Percentiles rank a stretch among this genome's conserved stretches.
Evolutionary conservation across 768 basidiomycete species (phyloP).

Genomic region (Serendipita vermifera): DNA sequence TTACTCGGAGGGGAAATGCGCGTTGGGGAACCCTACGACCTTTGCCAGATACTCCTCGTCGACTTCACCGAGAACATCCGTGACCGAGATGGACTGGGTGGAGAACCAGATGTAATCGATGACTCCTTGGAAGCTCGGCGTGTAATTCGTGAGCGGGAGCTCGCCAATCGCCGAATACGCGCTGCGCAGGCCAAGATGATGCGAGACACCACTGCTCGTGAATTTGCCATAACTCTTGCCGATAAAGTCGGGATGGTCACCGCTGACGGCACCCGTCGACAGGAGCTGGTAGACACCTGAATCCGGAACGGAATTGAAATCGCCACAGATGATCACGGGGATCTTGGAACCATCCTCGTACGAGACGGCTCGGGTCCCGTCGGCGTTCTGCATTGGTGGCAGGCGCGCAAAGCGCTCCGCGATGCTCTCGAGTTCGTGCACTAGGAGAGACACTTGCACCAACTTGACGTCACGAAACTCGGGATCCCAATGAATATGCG

Average conservation of each 20-base stretch:
- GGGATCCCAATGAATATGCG: conserved; percentile 89
- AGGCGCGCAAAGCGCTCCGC: conserved; percentile 72
- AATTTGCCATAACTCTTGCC: conserved; percentile 81
- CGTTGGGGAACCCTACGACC: conserved; percentile 92
- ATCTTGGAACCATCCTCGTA: conserved; percentile 83
- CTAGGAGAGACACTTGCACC: conserved; percentile 81
- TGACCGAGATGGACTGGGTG: conserved; percentile 55
- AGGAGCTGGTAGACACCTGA: conserved; percentile 91
- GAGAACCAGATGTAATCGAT: conserved; percentile 95
- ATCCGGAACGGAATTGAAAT: conserved; percentile 80
- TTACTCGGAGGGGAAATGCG: conserved; percentile 93
- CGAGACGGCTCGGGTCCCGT: conserved; percentile 33
- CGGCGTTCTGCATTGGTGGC: conserved; percentile 34
- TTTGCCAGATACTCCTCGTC: conserved; percentile 75
- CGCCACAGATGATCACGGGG: conserved; percentile 83
- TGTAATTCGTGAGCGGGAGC: conserved; percentile 75
- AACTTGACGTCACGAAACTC: conserved; percentile 92
- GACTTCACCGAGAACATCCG: conserved; percentile 77
- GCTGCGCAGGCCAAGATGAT: conserved; percentile 70
- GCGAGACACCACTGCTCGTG: conserved; percentile 61
- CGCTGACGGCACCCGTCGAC: conserved; percentile 50
- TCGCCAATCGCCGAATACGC: conserved; percentile 57
- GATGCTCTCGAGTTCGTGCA: conserved; percentile 89
- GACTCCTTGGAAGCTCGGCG: conserved; percentile 71
- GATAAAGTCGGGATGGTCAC: conserved; percentile 86